phyloP scores from a whole-genome alignment of 331 rosid genomes.

The Malus hybrid region DNA sequence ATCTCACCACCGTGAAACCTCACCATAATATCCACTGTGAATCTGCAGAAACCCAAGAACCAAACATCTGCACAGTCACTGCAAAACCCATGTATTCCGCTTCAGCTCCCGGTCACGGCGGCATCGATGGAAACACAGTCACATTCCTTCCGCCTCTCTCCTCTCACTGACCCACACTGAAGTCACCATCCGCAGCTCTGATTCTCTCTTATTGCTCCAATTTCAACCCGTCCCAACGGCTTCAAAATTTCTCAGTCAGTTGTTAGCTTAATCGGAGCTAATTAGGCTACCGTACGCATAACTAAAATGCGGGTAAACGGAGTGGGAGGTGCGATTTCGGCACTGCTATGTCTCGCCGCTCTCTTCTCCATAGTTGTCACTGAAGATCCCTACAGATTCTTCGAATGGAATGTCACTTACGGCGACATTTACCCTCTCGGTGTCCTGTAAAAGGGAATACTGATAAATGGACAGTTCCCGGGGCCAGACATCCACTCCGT shows the following conservation, averaged over 20 bases:
- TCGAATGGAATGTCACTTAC: conserved; percentile 84
- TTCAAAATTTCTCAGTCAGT: background rate
- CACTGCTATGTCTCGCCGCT: conserved; percentile 28
- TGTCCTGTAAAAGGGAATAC: conserved; percentile 59
- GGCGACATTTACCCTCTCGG: conserved; percentile 95
- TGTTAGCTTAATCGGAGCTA: background rate
- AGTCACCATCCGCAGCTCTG: background rate
- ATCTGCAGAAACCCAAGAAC: too few relatives aligned
- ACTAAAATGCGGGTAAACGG: conserved; percentile 34
- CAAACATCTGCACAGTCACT: too few relatives aligned
- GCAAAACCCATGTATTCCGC: too few relatives aligned
- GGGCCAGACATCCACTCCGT: too few relatives aligned
- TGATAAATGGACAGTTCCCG: too few relatives aligned
- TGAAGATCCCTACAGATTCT: conserved; percentile 96
- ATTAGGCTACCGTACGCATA: background rate
- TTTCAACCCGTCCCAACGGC: background rate
- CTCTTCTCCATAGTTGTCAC: conserved; percentile 44
- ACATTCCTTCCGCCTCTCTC: too few relatives aligned
- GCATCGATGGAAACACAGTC: too few relatives aligned
- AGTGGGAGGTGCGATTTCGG: conserved; percentile 20
- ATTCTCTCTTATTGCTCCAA: background rate
- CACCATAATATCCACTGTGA: too few relatives aligned
- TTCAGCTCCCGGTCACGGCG: too few relatives aligned
- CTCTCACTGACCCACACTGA: too few relatives aligned
- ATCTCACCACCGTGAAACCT: too few relatives aligned